Evolutionary conservation across 2,329 filamentous ascomycete species (phyloP).

Genomic region (Beauveria scarabaeidicola): DNA sequence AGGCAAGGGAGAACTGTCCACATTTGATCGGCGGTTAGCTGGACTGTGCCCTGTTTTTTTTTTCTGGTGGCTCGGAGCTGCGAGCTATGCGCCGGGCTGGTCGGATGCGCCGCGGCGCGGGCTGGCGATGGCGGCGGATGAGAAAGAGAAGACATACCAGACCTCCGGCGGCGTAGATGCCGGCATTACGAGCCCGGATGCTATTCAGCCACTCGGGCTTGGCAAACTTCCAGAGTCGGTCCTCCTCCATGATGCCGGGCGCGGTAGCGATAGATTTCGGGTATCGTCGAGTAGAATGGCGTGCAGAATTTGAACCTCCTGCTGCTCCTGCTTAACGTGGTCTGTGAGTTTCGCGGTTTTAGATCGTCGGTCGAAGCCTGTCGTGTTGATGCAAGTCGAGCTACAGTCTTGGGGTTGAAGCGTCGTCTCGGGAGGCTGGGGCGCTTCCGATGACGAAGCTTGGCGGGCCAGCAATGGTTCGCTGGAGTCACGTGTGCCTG

Average conservation of each 20-base stretch:
- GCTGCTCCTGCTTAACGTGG: neutral
- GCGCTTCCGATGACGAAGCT: slow-evolving; percentile 3
- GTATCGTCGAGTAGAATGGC: neutral
- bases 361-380: neutral
- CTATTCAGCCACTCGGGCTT: slow-evolving; percentile 60
- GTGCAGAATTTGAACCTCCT: neutral
- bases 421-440: slow-evolving; percentile 1
- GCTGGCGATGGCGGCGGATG: neutral
- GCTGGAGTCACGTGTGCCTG: slow-evolving; percentile 3
- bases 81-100: neutral
- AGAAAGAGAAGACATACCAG: slow-evolving; percentile 40
- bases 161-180: slow-evolving; percentile 54
- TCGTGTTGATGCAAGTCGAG: neutral
- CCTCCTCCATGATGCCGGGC: slow-evolving; percentile 36
- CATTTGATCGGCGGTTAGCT: neutral
- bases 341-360: neutral
- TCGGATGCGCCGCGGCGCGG: neutral
- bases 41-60: too few species aligned
- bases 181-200: slow-evolving; percentile 53
- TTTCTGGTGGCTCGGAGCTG: neutral
- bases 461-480: neutral
- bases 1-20: slow-evolving; percentile 55
- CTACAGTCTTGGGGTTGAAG: neutral
- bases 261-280: neutral
- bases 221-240: slow-evolving; percentile 59